phyloP scores from a whole-genome alignment of 1,284 basidiomycete species.

The Tremellales sp. region DNA sequence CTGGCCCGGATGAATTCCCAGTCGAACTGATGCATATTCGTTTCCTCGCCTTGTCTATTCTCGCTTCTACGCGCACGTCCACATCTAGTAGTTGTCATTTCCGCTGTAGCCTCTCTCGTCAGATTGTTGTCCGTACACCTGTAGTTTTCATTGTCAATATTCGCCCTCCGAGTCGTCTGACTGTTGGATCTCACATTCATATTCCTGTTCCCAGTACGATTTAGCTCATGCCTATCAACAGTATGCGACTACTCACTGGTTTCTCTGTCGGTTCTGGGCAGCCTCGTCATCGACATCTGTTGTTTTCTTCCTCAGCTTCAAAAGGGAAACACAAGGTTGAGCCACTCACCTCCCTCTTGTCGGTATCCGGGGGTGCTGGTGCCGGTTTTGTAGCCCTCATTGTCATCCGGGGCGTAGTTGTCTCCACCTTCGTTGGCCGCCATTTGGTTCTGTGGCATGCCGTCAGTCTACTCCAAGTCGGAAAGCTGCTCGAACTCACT shows the following conservation, averaged over 20 bases:
- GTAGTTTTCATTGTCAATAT: not conserved
- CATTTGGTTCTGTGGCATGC: slow-evolving; percentile 23
- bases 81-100: slow-evolving; percentile 24
- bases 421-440: slow-evolving; percentile 12
- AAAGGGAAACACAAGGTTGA: not conserved
- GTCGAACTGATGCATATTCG: too few relatives aligned
- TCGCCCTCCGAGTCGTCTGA: not conserved
- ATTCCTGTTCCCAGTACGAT: slow-evolving; percentile 7
- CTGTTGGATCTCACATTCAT: slow-evolving; percentile 10
- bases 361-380: slow-evolving; percentile 37
- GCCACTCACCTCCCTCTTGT: slow-evolving; percentile 30
- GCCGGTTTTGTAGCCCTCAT: slow-evolving; percentile 29
- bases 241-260: slow-evolving; percentile 11
- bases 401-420: slow-evolving; percentile 16
- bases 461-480: not conserved
- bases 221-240: not conserved
- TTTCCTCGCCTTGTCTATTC: too few relatives aligned
- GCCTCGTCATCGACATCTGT: slow-evolving; percentile 22
- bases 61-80: too few relatives aligned
- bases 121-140: slow-evolving; percentile 22
- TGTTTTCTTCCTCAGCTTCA: not conserved
- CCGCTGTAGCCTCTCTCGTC: slow-evolving; percentile 22
- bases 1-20: too few relatives aligned
- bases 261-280: slow-evolving; percentile 15
- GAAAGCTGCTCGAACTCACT: not conserved